phyloP scores from a whole-genome alignment of 192 early-diverging fungal genomes.

The Chytriomyces sp. region DNA sequence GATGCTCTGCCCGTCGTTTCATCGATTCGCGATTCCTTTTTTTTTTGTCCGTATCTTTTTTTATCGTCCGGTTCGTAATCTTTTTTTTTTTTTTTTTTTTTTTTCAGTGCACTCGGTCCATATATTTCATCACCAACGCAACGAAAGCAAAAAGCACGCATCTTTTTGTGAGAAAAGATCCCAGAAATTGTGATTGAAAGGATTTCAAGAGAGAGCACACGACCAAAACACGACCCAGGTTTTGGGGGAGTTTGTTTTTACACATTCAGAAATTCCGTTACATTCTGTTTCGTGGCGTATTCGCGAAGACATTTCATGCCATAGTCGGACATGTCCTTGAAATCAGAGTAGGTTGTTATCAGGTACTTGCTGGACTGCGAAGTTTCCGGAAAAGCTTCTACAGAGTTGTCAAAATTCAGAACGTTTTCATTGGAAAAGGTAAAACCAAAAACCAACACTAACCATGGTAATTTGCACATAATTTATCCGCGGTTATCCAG shows the following conservation, averaged over 20 bases:
- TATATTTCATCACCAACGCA: neutral
- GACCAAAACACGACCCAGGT: neutral
- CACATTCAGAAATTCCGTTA: constrained; percentile 1
- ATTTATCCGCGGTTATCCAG: constrained; percentile 24
- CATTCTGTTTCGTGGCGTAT: neutral
- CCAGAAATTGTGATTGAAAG: neutral
- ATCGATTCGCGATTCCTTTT: neutral
- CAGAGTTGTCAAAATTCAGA: neutral
- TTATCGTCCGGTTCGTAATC: too few relatives aligned
- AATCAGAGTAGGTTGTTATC: constrained; percentile 13
- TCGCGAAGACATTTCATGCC: constrained; percentile 21
- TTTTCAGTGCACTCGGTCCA: too few relatives aligned
- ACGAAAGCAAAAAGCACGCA: neutral
- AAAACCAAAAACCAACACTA: neutral
- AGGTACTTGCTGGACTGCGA: neutral
- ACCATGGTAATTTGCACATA: constrained; percentile 24
- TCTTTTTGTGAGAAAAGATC: neutral
- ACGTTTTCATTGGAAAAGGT: neutral
- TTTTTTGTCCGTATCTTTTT: too few relatives aligned
- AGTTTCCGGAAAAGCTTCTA: constrained; percentile 18
- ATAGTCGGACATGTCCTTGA: constrained; percentile 14
- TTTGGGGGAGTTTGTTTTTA: neutral
- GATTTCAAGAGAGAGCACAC: neutral
- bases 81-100: too few relatives aligned
- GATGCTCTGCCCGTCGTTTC: neutral